Percentiles rank a stretch among this genome's conserved stretches.
phyloP scores from a whole-genome alignment of 225 moss, liverwort and hornwort genomes.

The Bryoerythrophyllum caledonicum region DNA sequence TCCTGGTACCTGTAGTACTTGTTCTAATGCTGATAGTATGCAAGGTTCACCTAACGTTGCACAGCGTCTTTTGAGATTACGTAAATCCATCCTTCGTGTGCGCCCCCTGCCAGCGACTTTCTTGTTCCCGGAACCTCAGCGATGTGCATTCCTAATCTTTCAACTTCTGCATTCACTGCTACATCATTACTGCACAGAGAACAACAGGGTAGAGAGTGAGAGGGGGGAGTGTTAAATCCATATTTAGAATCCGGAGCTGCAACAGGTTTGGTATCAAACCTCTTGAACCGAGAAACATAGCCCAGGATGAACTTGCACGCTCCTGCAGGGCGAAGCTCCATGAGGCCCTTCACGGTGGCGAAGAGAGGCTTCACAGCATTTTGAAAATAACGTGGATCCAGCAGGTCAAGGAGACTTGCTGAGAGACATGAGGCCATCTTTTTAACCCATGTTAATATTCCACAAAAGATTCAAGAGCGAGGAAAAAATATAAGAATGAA shows the following conservation, averaged over 20 bases:
- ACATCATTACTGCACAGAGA: slow-evolving; percentile 70
- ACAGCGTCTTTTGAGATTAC: slow-evolving; percentile 48
- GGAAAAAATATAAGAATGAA: neutral
- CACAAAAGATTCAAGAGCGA: neutral
- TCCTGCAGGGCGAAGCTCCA: slow-evolving; percentile 52
- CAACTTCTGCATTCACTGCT: slow-evolving; percentile 59
- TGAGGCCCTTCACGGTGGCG: slow-evolving; percentile 50
- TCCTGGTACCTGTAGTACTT: neutral
- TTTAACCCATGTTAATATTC: neutral
- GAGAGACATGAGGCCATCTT: neutral
- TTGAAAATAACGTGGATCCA: slow-evolving; percentile 67
- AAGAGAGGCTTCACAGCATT: slow-evolving; percentile 58
- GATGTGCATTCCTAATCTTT: slow-evolving; percentile 55
- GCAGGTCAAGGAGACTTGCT: slow-evolving; percentile 47
- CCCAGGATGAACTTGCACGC: slow-evolving; percentile 64
- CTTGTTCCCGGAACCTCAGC: slow-evolving; percentile 71
- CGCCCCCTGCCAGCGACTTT: slow-evolving; percentile 58
- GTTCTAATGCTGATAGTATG: slow-evolving; percentile 1
- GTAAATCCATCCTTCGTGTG: slow-evolving; percentile 82
- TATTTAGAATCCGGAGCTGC: neutral
- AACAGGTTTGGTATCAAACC: slow-evolving; percentile 41
- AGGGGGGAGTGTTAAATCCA: neutral
- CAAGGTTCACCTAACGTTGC: neutral
- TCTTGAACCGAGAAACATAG: slow-evolving; percentile 77
- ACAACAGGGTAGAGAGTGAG: slow-evolving; percentile 2